A percentile compares a stretch with the other conserved stretches of the same genome.
Evolutionary conservation across 2,329 filamentous ascomycete genomes (phyloP).

Genomic region (Ambrosiella beaveri): DNA sequence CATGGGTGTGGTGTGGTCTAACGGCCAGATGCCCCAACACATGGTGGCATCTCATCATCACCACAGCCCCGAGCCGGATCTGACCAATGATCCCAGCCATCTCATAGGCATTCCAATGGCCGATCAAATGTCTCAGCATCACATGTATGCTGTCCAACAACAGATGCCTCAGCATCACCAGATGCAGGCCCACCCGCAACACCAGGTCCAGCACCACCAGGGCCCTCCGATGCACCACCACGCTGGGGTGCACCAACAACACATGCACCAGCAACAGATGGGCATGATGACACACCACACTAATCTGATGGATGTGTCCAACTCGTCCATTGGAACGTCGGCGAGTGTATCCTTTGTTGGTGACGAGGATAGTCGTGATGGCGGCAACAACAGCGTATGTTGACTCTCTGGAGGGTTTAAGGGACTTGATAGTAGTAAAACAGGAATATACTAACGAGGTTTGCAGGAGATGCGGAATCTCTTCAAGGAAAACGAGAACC

Average conservation of each 20-base stretch:
- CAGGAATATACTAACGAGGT: not conserved
- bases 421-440: not conserved
- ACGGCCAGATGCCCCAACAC: slow-evolving; percentile 3
- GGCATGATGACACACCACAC: slow-evolving; percentile 31
- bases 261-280: slow-evolving; percentile 22
- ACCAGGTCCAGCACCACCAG: slow-evolving; percentile 7
- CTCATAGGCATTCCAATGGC: slow-evolving; percentile 11
- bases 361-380: slow-evolving; percentile 9
- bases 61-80: slow-evolving; percentile 7
- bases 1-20: slow-evolving; percentile 7
- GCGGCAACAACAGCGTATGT: slow-evolving; percentile 9
- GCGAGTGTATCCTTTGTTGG: slow-evolving; percentile 5
- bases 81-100: slow-evolving; percentile 8
- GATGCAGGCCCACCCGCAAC: slow-evolving; percentile 14
- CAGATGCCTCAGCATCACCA: slow-evolving; percentile 13
- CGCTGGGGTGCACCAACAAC: slow-evolving; percentile 5
- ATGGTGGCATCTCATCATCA: slow-evolving; percentile 4
- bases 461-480: slow-evolving; percentile 52
- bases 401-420: not conserved
- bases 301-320: slow-evolving; percentile 8
- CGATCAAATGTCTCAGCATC: slow-evolving; percentile 7
- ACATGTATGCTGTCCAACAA: slow-evolving; percentile 8
- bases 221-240: slow-evolving; percentile 9
- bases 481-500: slow-evolving; percentile 50
- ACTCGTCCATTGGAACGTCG: slow-evolving; percentile 4